Evolutionary conservation across 2,329 filamentous ascomycete genomes (phyloP), one percentile per base, ranked within the genome.

Genomic region (Fusarium domesticum): DNA sequence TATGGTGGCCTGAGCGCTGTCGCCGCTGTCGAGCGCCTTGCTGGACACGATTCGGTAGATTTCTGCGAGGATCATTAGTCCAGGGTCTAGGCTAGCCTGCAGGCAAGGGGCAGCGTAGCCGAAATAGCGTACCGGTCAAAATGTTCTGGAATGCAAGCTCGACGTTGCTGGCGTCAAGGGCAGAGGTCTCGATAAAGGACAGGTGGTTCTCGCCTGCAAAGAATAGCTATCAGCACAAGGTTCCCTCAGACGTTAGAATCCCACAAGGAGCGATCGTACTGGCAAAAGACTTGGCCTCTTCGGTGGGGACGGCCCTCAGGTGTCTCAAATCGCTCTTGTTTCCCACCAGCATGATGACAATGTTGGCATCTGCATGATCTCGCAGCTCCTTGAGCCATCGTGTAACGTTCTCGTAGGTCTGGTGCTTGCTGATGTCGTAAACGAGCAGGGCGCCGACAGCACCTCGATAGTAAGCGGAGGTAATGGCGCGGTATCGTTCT

Each of bases 321-420:
- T 98, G 93, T 72, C 91, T 88, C 85, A 97, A 87, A 95, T 98
- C 93, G 72, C 91, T 97, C 87, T 98, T 98, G 84, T 98, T 98
- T 71, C 93, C 93, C 44, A 97, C 93, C 64, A 98, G 78, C 93
- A 98, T 98, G 69, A 98, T 98, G 63, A 98, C 91, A 64, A 97
- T 96, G 76, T 97, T 97, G 63, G 90, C 91, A 70, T 98, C 93
- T 61, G 93, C 93, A 72, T 98, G 91, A 67, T 96, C 93, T 63
- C 93, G 84, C 66, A 98, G 80, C 78, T 98, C 93, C 77, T 97
- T 98, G 76, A 98, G 76, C 93, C 93, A 98, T 74, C 95, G 83
- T 58, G 90, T 96, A 64, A 98, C 93, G 69, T 97, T 97, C 75
- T 97, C 92, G 72, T 96, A 97, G 57, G 93, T 97, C 76, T 96